Evolutionary conservation across 352 stramenopile genomes (phyloP).

Genomic region (Phytopythium mirpurense): DNA sequence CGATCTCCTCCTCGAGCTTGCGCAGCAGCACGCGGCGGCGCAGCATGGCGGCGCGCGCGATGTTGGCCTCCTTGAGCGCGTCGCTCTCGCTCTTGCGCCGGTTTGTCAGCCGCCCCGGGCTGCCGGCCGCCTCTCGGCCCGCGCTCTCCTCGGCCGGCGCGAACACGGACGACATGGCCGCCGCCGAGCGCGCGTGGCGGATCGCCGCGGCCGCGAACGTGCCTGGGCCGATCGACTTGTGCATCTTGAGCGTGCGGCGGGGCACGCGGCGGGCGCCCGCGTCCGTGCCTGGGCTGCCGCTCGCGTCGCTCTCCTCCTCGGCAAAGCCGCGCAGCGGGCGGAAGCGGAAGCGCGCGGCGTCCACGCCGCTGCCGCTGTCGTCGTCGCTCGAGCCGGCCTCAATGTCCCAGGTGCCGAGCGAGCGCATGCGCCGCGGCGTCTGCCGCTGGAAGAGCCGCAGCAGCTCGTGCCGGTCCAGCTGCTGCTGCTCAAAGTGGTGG

Average conservation of each 20-base stretch:
- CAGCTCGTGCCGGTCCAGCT: slow-evolving; percentile 7
- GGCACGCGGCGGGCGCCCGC: neutral
- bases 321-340: neutral
- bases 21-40: slow-evolving; percentile 54
- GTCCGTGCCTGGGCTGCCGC: neutral
- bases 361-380: slow-evolving; percentile 10
- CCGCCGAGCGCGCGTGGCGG: slow-evolving; percentile 9
- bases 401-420: slow-evolving; percentile 36
- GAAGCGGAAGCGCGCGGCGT: neutral
- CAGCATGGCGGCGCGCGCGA: slow-evolving; percentile 58
- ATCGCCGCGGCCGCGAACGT: neutral
- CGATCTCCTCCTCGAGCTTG: slow-evolving; percentile 72
- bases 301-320: neutral
- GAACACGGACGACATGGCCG: slow-evolving; percentile 6
- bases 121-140: slow-evolving; percentile 11
- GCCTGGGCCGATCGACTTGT: slow-evolving; percentile 3
- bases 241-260: slow-evolving; percentile 18
- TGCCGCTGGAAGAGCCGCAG: slow-evolving; percentile 11
- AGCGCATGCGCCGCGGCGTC: slow-evolving; percentile 33
- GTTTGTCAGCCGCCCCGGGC: slow-evolving; percentile 24
- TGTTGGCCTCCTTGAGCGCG: slow-evolving; percentile 42
- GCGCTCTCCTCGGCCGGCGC: slow-evolving; percentile 12
- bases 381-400: slow-evolving; percentile 43
- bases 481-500: slow-evolving; percentile 14
- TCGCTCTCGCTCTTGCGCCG: slow-evolving; percentile 71